Percentiles rank a stretch among this genome's conserved stretches.
phyloP scores from a whole-genome alignment of 805 yeast genomes.

The Candida maris region DNA sequence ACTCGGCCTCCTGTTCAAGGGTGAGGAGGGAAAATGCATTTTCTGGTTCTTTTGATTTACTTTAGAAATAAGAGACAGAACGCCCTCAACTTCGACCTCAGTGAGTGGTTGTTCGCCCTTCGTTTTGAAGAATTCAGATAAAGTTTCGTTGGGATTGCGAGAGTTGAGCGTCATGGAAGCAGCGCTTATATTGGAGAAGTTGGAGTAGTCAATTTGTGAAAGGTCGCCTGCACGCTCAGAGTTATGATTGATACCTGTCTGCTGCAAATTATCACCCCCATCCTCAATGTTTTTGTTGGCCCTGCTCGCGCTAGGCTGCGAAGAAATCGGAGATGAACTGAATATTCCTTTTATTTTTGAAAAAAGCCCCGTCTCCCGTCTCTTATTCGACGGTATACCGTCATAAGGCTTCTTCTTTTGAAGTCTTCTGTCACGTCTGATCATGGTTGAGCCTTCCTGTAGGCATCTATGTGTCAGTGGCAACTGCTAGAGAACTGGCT shows the following conservation, averaged over 20 bases:
- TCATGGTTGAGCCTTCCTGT: slow-evolving; percentile 9
- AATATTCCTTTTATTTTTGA: slow-evolving; percentile 16
- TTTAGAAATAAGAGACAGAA: slow-evolving; percentile 52
- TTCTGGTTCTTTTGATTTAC: slow-evolving; percentile 26
- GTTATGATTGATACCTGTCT: background rate
- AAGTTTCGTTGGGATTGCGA: slow-evolving; percentile 51
- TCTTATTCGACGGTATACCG: slow-evolving; percentile 6
- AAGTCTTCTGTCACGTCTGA: slow-evolving; percentile 17
- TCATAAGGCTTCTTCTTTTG: slow-evolving; percentile 20
- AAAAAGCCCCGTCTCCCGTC: slow-evolving; percentile 11
- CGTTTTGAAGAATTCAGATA: slow-evolving; percentile 65
- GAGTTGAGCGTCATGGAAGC: slow-evolving; percentile 10
- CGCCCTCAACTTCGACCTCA: slow-evolving; percentile 80
- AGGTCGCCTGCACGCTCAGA: slow-evolving; percentile 7
- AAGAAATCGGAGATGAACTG: slow-evolving; percentile 6
- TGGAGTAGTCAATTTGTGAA: slow-evolving; percentile 19
- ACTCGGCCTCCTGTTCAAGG: background rate
- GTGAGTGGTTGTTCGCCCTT: slow-evolving; percentile 75
- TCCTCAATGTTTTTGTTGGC: background rate
- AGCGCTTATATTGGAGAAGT: slow-evolving; percentile 19
- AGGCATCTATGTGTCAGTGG: background rate
- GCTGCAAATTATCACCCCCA: no score
- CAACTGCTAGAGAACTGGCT: background rate
- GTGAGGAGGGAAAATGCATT: slow-evolving; percentile 8
- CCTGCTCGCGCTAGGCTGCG: background rate